Percentiles rank a stretch among this genome's conserved stretches.
These are phyloP conservation scores for Mycena albidolilacea DNA, from an alignment of 768 basidiomycete genomes.

Conservation along the genomic window DNA sequence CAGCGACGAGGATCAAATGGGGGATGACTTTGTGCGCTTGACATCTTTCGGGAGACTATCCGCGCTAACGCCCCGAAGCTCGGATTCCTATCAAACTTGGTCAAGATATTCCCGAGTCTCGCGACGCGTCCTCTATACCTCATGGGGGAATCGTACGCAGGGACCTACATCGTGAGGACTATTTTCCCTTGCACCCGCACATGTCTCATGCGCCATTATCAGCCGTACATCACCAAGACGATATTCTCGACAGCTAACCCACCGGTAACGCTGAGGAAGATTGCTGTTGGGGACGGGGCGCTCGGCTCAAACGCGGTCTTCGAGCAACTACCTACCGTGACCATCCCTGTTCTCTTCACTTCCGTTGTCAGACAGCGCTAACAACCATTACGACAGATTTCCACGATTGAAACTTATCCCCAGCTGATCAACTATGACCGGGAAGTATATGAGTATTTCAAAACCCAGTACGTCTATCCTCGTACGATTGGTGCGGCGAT, in stretches of 20 bases:
- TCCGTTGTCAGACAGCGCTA: neutral
- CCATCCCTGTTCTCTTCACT: slow-evolving; percentile 35
- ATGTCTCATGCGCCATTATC: neutral
- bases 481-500: neutral
- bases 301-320: slow-evolving; percentile 66
- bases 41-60: neutral
- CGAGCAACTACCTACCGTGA: slow-evolving; percentile 68
- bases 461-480: slow-evolving; percentile 66
- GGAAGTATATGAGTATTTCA: slow-evolving; percentile 76
- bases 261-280: slow-evolving; percentile 77
- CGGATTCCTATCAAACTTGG: slow-evolving; percentile 78
- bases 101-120: slow-evolving; percentile 81
- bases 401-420: slow-evolving; percentile 79
- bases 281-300: slow-evolving; percentile 79
- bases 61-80: slow-evolving; percentile 57
- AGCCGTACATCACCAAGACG: slow-evolving; percentile 80
- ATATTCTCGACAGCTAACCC: slow-evolving; percentile 74
- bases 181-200: neutral
- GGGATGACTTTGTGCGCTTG: slow-evolving; percentile 63
- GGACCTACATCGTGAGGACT: slow-evolving; percentile 43
- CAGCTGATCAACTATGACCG: slow-evolving; percentile 81
- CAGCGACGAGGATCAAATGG: slow-evolving; percentile 76
- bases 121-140: slow-evolving; percentile 75
- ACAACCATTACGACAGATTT: slow-evolving; percentile 53
- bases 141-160: slow-evolving; percentile 83